phyloP scores from a whole-genome alignment of 257 asterid species.

The Forsythia suspensa region DNA sequence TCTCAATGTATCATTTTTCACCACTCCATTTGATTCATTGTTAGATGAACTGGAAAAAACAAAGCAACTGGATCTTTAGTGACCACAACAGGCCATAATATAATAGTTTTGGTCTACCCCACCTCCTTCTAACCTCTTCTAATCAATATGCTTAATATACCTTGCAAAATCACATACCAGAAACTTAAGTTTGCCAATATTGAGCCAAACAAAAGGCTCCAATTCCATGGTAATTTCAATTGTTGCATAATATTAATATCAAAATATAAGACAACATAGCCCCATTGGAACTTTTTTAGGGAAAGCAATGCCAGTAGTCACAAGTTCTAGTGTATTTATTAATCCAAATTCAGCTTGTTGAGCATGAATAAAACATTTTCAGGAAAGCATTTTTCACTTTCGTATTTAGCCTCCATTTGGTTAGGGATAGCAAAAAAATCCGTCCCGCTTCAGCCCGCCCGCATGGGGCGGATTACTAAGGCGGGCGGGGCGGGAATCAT shows the following conservation, averaged over 20 bases:
- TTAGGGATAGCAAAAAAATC: too few species aligned
- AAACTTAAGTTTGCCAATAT: too few species aligned
- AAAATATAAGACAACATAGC: neutral
- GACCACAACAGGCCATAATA: neutral
- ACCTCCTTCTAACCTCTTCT: neutral
- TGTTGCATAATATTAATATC: neutral
- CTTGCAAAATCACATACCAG: neutral
- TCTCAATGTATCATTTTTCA: neutral
- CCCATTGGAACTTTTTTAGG: neutral
- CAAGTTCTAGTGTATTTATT: too few species aligned
- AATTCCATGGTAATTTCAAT: too few species aligned
- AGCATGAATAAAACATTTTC: neutral
- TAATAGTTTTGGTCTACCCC: neutral
- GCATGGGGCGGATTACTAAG: too few species aligned
- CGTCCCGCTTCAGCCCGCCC: too few species aligned
- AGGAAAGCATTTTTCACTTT: neutral
- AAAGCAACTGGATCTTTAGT: neutral
- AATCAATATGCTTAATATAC: neutral
- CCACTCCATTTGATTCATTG: neutral
- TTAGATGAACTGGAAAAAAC: neutral
- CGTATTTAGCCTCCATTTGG: neutral
- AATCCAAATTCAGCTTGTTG: neutral
- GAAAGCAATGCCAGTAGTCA: too few species aligned
- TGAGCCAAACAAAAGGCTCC: neutral
- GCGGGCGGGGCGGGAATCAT: too few species aligned